Evolutionary conservation across 1,284 basidiomycete species (phyloP).

Genomic region (Ustilago cynodontis): DNA sequence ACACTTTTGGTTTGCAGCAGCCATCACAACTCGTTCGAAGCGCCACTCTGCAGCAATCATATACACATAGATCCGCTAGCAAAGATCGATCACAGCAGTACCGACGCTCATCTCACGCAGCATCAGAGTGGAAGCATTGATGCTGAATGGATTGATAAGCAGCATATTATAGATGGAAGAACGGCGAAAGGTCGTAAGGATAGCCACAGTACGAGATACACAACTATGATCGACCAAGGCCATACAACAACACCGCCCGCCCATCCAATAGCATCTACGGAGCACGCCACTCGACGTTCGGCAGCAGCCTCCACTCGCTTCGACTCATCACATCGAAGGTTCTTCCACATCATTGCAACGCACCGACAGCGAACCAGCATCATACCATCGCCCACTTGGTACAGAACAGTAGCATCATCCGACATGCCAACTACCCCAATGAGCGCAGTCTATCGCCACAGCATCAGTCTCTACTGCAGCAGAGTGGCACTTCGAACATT

Average conservation of each 20-base stretch:
- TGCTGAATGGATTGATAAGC: not conserved
- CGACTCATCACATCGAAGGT: not conserved
- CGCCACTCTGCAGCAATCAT: not conserved
- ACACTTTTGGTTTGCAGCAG: not conserved
- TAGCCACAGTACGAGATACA: too few species aligned
- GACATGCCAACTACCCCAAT: not conserved
- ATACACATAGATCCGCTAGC: not conserved
- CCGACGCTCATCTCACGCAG: not conserved
- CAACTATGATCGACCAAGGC: too few species aligned
- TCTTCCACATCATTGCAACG: too few species aligned
- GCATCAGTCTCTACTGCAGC: not conserved
- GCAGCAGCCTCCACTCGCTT: too few species aligned
- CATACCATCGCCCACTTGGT: not conserved
- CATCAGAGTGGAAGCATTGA: not conserved
- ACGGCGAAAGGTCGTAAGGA: not conserved
- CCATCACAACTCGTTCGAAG: not conserved
- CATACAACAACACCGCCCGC: too few species aligned
- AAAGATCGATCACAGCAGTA: not conserved
- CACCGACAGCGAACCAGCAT: not conserved
- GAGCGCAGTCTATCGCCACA: not conserved
- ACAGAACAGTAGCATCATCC: not conserved
- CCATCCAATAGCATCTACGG: too few species aligned
- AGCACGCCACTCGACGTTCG: too few species aligned
- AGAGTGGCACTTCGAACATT: conserved; percentile 2
- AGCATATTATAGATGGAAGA: not conserved